Evolutionary conservation across 2,329 filamentous ascomycete genomes (phyloP), one percentile per base, ranked within the genome.

Genomic region (Hypoxylon sp.): DNA sequence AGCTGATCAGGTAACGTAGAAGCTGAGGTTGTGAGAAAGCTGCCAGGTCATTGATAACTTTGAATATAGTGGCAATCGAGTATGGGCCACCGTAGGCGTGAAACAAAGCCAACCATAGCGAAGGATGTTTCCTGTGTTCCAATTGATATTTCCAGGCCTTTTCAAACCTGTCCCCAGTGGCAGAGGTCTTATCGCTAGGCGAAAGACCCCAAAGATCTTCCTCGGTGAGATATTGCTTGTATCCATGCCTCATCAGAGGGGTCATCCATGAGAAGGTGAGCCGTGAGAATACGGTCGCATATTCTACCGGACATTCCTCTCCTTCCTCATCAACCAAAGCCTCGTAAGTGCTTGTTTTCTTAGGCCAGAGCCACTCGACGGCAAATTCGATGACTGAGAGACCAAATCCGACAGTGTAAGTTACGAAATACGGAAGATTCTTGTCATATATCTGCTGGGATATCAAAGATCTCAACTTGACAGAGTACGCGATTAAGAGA

Each of bases 261-360:
- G 96, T 98, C 95, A 99, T 98, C 96, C 96, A 99, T 61, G 92
- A 91, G 80, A 99, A 99, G 0, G 95, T 97, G 50, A 99, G 86
- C 56, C 93, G 89, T 3, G 95, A 97, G 82, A 99, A 99, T 58
- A 98, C 86, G 67, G 95, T 94, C 11, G 96, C 95, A 79, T 97
- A 97, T 81, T 98, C 95, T 69, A 93, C 90, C 0, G 92, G 92
- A 62, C 89, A 90, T 74, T 90, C 88, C 44, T 87, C 79, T 8
- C 79, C 79, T 10, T 79, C 87, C 62, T 89, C 86, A 37, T 89
- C 88, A 17, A 86, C 79, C 61, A 90, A 81, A 22, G 83, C 86
- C 64, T 86, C 84, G 74, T 90, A 90, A 33, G 81, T 80, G 73
- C 89, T 92, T 66, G 90, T 82, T 72, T 88, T 89, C 81, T 95